Conservation (phyloP, 2,329 filamentous ascomycete species). For the Cytospora piceae region DNA sequence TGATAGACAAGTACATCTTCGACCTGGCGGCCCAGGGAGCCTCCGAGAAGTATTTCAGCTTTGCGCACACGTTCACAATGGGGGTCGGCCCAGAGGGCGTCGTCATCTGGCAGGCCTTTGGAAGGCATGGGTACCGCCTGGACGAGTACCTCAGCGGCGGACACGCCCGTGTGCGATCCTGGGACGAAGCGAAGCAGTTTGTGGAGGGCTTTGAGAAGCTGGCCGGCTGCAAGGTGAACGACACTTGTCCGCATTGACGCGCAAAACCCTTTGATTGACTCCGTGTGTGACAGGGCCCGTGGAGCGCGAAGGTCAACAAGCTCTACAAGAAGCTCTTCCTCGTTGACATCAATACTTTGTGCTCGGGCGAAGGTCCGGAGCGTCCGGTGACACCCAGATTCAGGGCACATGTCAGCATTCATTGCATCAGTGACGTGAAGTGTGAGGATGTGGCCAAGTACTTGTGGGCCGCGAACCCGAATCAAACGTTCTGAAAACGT, state of each 20-base stretch:
- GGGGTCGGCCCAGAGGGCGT: neutral
- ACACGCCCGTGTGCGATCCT: neutral
- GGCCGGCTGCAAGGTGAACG: neutral
- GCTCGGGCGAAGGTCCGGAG: neutral
- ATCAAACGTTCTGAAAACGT: neutral
- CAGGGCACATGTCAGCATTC: neutral
- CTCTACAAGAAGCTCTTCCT: slow-evolving; percentile 5
- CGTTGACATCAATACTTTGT: neutral
- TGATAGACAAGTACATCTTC: neutral
- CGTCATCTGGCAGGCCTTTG: neutral
- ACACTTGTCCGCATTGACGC: neutral
- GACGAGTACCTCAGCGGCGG: neutral
- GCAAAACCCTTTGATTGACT: neutral
- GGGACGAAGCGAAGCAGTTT: neutral
- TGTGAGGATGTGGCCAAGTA: neutral
- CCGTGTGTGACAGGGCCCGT: neutral
- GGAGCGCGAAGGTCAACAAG: slow-evolving; percentile 2
- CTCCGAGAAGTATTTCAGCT: neutral
- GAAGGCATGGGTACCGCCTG: neutral
- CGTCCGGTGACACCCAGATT: neutral
- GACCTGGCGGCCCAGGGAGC: neutral
- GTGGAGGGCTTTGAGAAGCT: neutral
- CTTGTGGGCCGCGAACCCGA: neutral
- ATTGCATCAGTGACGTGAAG: neutral
- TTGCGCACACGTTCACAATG: neutral